These are phyloP conservation scores for Gossypium mustelinum DNA, from an alignment of 345 rosid genomes.

Conservation along the genomic window DNA sequence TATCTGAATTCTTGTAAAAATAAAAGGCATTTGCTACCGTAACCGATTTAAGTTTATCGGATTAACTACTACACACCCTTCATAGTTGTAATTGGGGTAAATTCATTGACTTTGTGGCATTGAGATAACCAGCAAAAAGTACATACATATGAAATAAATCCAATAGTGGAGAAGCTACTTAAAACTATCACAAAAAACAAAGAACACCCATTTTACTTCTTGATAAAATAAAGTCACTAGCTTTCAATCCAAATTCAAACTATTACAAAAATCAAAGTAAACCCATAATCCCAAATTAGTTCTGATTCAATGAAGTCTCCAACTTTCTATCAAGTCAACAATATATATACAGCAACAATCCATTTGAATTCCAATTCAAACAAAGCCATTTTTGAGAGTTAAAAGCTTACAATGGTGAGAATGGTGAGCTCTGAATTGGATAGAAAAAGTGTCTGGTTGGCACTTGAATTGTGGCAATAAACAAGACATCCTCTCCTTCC, in stretches of 20 bases:
- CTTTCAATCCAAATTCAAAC: conserved; percentile 8
- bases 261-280: background rate
- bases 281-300: conserved; percentile 8
- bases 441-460: conserved; percentile 67
- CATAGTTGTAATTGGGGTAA: background rate
- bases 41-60: background rate
- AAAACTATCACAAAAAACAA: background rate
- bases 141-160: background rate
- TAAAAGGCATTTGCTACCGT: background rate
- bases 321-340: background rate
- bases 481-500: conserved; percentile 58
- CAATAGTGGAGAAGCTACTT: background rate
- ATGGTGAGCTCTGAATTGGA: conserved; percentile 54
- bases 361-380: conserved; percentile 17
- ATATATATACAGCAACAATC: background rate
- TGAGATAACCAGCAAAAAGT: background rate
- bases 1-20: background rate
- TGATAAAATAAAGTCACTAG: background rate
- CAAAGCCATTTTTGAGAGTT: conserved; percentile 1
- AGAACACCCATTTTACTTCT: background rate
- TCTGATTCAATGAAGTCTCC: background rate
- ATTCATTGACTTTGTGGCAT: background rate
- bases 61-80: background rate
- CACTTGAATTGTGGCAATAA: conserved; percentile 91
- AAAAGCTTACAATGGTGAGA: conserved; percentile 19